Evolutionary conservation across 139 green algal genomes (phyloP).

Genomic region (Picochlorum sp.): DNA sequence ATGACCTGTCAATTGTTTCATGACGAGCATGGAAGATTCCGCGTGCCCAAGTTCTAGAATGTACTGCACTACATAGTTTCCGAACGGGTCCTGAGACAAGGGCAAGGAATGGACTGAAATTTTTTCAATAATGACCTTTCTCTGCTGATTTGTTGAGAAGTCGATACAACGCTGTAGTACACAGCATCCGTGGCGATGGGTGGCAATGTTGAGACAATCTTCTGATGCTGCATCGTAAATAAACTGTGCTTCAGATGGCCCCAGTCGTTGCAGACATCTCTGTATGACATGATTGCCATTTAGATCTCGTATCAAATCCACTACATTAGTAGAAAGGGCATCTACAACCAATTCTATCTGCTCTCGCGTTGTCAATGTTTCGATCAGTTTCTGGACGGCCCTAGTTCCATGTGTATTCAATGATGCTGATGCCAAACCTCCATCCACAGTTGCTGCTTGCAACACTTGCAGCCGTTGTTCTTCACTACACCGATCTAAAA

Average conservation of each 20-base stretch:
- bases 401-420: conserved; percentile 96
- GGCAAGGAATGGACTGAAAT: conserved; percentile 72
- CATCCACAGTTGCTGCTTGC: conserved; percentile 55
- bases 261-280: conserved; percentile 85
- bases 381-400: conserved; percentile 94
- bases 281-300: conserved; percentile 99
- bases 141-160: conserved; percentile 77
- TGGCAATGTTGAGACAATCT: conserved; percentile 88
- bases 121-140: conserved; percentile 63
- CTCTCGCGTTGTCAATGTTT: conserved; percentile 65
- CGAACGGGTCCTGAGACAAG: conserved; percentile 71
- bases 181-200: conserved; percentile 97
- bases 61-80: conserved; percentile 99
- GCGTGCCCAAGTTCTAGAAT: conserved; percentile 87
- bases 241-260: conserved; percentile 74
- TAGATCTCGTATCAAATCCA: conserved; percentile 93
- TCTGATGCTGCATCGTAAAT: conserved; percentile 82
- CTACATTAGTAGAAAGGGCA: conserved; percentile 73
- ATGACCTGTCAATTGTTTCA: conserved; percentile 67
- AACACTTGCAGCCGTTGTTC: conserved; percentile 80
- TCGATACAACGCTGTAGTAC: conserved; percentile 99
- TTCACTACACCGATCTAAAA: conserved; percentile 89
- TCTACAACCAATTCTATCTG: conserved; percentile 73
- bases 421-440: conserved; percentile 75
- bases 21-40: conserved; percentile 59